Percentiles rank a stretch among this genome's conserved stretches.
phyloP scores from a whole-genome alignment of 371 early-diverging fungal species.

The Lichtheimia ornata region DNA sequence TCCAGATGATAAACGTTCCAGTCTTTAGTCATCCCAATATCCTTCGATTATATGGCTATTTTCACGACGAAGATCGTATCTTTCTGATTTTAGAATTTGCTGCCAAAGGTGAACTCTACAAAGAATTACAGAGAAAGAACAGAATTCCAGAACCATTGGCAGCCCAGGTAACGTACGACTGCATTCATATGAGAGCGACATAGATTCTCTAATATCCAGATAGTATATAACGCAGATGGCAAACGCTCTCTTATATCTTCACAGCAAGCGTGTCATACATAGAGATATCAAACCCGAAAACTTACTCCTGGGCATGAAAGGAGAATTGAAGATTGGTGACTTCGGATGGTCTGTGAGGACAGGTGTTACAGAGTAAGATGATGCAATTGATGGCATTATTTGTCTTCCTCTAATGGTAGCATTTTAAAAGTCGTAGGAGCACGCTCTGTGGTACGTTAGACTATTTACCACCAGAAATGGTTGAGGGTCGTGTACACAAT shows the following conservation, averaged over 20 bases:
- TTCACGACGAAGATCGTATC: slow-evolving; percentile 93
- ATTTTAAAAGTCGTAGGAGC: slow-evolving; percentile 56
- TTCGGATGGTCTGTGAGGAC: slow-evolving; percentile 54
- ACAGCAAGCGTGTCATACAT: slow-evolving; percentile 95
- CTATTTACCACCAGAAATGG: slow-evolving; percentile 96
- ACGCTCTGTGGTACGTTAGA: slow-evolving; percentile 98
- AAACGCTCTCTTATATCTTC: slow-evolving; percentile 81
- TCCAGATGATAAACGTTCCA: no score
- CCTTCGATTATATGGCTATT: slow-evolving; percentile 93
- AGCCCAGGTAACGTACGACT: slow-evolving; percentile 55
- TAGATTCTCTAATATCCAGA: neutral
- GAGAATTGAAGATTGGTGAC: slow-evolving; percentile 53
- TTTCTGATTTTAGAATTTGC: slow-evolving; percentile 96
- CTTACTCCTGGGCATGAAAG: slow-evolving; percentile 69
- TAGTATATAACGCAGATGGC: slow-evolving; percentile 91
- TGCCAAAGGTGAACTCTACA: slow-evolving; percentile 93
- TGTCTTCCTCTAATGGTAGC: neutral
- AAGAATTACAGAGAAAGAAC: slow-evolving; percentile 67
- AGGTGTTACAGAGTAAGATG: slow-evolving; percentile 32
- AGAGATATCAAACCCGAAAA: slow-evolving; percentile 98
- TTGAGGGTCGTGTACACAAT: slow-evolving; percentile 73
- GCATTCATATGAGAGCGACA: neutral
- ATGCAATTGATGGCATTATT: neutral
- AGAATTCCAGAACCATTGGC: slow-evolving; percentile 79
- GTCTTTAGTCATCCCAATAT: slow-evolving; percentile 82